Base-by-base conservation (phyloP, 2,329 filamentous ascomycete species). In the Trichoderma sp. region DNA sequence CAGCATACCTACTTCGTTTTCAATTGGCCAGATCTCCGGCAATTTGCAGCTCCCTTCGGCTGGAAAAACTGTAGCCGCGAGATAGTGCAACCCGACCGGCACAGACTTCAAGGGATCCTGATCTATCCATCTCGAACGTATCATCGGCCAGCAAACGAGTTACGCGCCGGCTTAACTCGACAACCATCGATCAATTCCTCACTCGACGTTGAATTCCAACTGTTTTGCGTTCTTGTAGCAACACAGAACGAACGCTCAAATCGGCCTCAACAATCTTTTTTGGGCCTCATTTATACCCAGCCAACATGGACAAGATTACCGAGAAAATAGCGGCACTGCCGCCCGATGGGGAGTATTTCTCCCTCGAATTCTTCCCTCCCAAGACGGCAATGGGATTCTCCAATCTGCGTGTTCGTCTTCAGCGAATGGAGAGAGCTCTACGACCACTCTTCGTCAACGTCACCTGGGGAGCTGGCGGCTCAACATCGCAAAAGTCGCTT, bases 331-430 rank as follows among this genome's bases (percentile, higher is more conserved):
- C 94, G 85, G 94, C 95, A 77, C 87, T 99, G 86, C 94, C 94
- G 84, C 90, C 93, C 78, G 91, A 94, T 84, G 90, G 91, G 78
- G 92, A 90, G 83, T 98, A 97, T 88, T 97, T 98, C 86, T 98
- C 97, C 65, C 93, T 98, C 85, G 97, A 99, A 87, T 99, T 99
- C 91, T 99, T 99, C 87, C 97, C 97, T 79, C 97, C 97, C 78
- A 99, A 98, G 88, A 99, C 97, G 64, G 89, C 93, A 77, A 98
- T 97, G 92, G 97, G 97, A 78, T 97, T 97, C 81, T 93, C 94
- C 77, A 99, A 99, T 84, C 91, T 99, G 74, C 94, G 96, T 83
- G 94, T 94, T 78, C 95, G 97, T 82, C 91, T 99, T 76, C 94
- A 97, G 83, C 95, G 97, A 83, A 98, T 99, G 97, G 92, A 97